Evolutionary conservation across 1,139 yeast species (phyloP).

Genomic region (Blastobotrys raffinosifermentans): DNA sequence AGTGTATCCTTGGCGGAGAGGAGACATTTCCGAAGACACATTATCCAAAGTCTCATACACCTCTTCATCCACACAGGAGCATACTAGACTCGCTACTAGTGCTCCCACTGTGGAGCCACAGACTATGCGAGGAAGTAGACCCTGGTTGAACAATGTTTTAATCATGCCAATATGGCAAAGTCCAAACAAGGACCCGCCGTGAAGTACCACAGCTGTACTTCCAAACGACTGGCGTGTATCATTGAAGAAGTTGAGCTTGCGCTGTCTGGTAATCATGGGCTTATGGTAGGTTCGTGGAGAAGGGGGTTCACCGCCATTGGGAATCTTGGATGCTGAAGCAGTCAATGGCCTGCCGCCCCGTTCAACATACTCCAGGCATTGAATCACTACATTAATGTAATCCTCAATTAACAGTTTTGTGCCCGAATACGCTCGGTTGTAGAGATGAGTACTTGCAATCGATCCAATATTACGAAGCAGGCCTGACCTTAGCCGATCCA

Average conservation of each 20-base stretch:
- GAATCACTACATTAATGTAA: constrained; percentile 68
- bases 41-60: constrained; percentile 34
- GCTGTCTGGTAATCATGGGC: constrained; percentile 34
- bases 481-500: constrained; percentile 75
- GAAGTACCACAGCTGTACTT: constrained; percentile 79
- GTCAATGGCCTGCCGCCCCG: constrained; percentile 8
- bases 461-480: constrained; percentile 88
- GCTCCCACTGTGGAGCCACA: constrained; percentile 97
- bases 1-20: constrained; percentile 24
- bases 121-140: constrained; percentile 73
- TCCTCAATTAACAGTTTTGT: constrained; percentile 86
- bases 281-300: constrained; percentile 3
- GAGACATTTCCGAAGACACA: constrained; percentile 42
- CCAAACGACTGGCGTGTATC: constrained; percentile 90
- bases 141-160: constrained; percentile 66
- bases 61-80: constrained; percentile 58
- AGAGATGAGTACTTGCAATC: constrained; percentile 70
- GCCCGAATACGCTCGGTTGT: constrained; percentile 78
- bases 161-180: constrained; percentile 91
- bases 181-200: constrained; percentile 93
- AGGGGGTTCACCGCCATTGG: constrained; percentile 3
- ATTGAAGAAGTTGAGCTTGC: constrained; percentile 78
- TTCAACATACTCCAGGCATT: constrained; percentile 54
- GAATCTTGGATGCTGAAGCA: background rate
- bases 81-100: constrained; percentile 78